Percentiles rank a stretch among this genome's conserved stretches.
These are phyloP conservation scores for Chlamydomonas incerta DNA, from an alignment of 139 green algal genomes.

Conservation along the genomic window DNA sequence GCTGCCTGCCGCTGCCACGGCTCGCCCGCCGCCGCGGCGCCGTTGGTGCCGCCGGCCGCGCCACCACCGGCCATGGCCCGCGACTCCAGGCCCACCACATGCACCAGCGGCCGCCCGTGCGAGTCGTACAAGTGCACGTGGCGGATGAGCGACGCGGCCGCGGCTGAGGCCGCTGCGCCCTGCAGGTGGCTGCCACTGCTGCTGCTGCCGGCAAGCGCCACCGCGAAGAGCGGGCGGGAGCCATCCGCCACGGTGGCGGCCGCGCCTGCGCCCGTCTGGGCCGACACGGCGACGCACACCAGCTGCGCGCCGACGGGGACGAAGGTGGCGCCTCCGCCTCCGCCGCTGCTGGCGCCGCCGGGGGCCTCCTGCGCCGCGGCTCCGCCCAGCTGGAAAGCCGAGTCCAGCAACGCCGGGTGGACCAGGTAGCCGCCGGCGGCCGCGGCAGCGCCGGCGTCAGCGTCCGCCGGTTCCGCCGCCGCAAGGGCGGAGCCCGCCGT, in stretches of 20 bases:
- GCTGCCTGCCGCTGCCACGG: background rate
- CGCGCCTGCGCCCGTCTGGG: too few relatives aligned
- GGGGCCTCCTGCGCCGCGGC: background rate
- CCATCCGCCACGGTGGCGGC: too few relatives aligned
- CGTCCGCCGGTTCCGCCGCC: too few relatives aligned
- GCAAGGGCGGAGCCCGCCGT: too few relatives aligned
- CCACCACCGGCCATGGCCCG: slow-evolving; percentile 18
- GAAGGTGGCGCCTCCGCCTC: slow-evolving; percentile 29
- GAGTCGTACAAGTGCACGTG: slow-evolving; percentile 10
- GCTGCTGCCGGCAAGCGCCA: too few relatives aligned
- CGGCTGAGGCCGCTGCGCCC: too few relatives aligned
- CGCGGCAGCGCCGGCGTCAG: background rate
- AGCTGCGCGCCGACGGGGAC: slow-evolving; percentile 50
- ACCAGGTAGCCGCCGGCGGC: too few relatives aligned
- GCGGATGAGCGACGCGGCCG: background rate
- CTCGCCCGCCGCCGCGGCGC: background rate
- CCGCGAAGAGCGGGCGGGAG: too few relatives aligned
- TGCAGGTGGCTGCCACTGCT: too few relatives aligned
- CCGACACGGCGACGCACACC: background rate
- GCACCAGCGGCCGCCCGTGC: background rate
- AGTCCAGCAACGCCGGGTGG: slow-evolving; percentile 66
- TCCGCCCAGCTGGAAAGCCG: slow-evolving; percentile 73
- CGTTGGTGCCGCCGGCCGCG: slow-evolving; percentile 21
- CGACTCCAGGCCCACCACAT: slow-evolving; percentile 47
- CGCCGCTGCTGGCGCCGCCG: background rate